Conservation (phyloP, 768 basidiomycete genomes). For the Lactifluus pinguis region DNA sequence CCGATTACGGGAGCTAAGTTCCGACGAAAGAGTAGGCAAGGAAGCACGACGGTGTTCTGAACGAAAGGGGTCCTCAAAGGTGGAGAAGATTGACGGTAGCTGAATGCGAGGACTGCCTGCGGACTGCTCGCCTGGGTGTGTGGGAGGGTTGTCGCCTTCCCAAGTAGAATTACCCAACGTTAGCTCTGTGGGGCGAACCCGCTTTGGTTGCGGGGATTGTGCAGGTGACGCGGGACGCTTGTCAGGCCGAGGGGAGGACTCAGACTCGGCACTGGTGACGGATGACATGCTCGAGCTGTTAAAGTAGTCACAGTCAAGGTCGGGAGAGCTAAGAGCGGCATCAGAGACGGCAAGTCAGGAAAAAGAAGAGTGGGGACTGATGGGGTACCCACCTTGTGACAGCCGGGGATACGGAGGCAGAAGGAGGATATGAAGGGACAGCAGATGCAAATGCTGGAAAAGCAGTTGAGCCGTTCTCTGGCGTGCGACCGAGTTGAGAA, state of each 20-base stretch:
- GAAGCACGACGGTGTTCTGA: slow-evolving; percentile 53
- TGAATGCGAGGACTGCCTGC: slow-evolving; percentile 46
- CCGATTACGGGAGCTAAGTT: slow-evolving; percentile 38
- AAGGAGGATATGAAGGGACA: slow-evolving; percentile 7
- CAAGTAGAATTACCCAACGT: slow-evolving; percentile 23
- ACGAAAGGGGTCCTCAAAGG: slow-evolving; percentile 52
- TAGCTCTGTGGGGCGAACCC: slow-evolving; percentile 29
- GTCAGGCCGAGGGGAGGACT: slow-evolving; percentile 49
- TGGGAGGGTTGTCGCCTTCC: slow-evolving; percentile 20
- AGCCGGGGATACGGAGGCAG: slow-evolving; percentile 19
- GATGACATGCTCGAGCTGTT: slow-evolving; percentile 74
- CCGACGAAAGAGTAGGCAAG: slow-evolving; percentile 50
- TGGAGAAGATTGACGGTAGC: slow-evolving; percentile 65
- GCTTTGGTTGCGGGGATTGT: slow-evolving; percentile 35
- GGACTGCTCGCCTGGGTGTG: slow-evolving; percentile 26
- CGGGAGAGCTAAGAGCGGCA: slow-evolving; percentile 28
- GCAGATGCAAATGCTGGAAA: slow-evolving; percentile 11
- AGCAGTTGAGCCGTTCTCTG: slow-evolving; percentile 8
- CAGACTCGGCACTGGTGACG: slow-evolving; percentile 63
- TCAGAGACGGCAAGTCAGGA: slow-evolving; percentile 1
- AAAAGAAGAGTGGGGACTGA: background rate
- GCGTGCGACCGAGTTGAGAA: slow-evolving; percentile 6
- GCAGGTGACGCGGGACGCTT: slow-evolving; percentile 50
- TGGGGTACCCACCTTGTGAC: slow-evolving; percentile 16
- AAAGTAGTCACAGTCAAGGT: slow-evolving; percentile 32